These are phyloP conservation scores for Neonectria faginata DNA, from an alignment of 2,329 filamentous ascomycete genomes.

Conservation along the genomic window DNA sequence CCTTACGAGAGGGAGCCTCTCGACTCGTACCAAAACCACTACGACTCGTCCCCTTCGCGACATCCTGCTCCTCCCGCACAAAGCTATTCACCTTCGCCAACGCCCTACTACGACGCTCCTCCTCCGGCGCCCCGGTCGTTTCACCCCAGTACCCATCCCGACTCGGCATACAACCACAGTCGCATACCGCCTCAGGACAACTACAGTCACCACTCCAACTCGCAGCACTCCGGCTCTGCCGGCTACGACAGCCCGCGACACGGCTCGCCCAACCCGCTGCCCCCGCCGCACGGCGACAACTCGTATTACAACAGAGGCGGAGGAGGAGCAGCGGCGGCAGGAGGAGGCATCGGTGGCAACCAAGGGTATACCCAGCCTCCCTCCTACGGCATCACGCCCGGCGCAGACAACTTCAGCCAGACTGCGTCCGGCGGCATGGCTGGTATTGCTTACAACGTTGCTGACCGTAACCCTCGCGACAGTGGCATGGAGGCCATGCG, in stretches of 20 bases:
- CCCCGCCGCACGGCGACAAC: slow-evolving; percentile 39
- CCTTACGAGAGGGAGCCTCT: slow-evolving; percentile 53
- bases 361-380: slow-evolving; percentile 41
- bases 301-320: slow-evolving; percentile 37
- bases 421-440: slow-evolving; percentile 73
- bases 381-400: slow-evolving; percentile 64
- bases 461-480: slow-evolving; percentile 72
- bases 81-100: slow-evolving; percentile 36
- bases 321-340: slow-evolving; percentile 28
- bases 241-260: slow-evolving; percentile 40
- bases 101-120: slow-evolving; percentile 46
- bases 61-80: slow-evolving; percentile 39
- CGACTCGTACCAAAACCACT: slow-evolving; percentile 42
- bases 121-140: slow-evolving; percentile 27
- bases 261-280: slow-evolving; percentile 21
- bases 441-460: slow-evolving; percentile 74
- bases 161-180: slow-evolving; percentile 40
- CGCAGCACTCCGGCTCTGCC: slow-evolving; percentile 37
- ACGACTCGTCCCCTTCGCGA: slow-evolving; percentile 41
- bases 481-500: slow-evolving; percentile 73
- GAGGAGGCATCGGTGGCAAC: slow-evolving; percentile 37
- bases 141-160: slow-evolving; percentile 42
- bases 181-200: slow-evolving; percentile 37
- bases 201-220: slow-evolving; percentile 33
- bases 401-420: slow-evolving; percentile 75